Evolutionary conservation across 2,329 filamentous ascomycete species (phyloP), one percentile per base, ranked within the genome.

Genomic region (Emydomyces testavorans): DNA sequence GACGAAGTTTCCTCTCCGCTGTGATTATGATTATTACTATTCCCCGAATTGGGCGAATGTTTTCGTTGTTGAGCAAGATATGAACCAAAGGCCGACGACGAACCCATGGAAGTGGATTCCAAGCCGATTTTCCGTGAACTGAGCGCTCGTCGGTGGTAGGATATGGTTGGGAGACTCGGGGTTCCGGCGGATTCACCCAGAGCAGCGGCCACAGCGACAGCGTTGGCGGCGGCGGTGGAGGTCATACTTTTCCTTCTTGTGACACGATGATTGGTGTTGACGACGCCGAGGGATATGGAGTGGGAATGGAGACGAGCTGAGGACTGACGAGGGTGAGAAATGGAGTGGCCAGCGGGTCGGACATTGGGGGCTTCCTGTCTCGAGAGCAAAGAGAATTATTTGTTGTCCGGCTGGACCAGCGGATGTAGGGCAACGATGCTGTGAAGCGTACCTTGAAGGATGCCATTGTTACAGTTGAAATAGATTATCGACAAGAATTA

Each of bases 171-270:
- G 71, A 68, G 58, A 73, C 71, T 15, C 48, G 73, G 70, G 49
- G 83, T 80, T 34, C 68, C 71, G 34, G 68, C 71, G 75, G 74
- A 54, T 56, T 82, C 79, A 51, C 69, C 70, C 60, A 79, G 79
- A 52, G 85, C 70, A 53, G 90, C 67, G 31, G 68, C 61, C 43
- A 62, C 66, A 71, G 50, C 51, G 46, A 48, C 50, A 46, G 84
- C 85, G 15, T 84, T 82, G 38, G 83, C 79, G 66, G 83, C 79
- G 66, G 78, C 75, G 40, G 75, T 76, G 52, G 85, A 87, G 62
- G 78, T 80, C 63, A 94, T 88, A 69, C 89, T 95, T 77, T 96
- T 96, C 59, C 92, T 80, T 60, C 90, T 85, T 58, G 85, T 88
- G 57, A 96, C 80, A 58, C 92, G 85, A 67, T 94, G 85, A 65